Evolutionary conservation across 108 stramenopile genomes (phyloP), one percentile per base, ranked within the genome.

Genomic region (Parmales sp.): DNA sequence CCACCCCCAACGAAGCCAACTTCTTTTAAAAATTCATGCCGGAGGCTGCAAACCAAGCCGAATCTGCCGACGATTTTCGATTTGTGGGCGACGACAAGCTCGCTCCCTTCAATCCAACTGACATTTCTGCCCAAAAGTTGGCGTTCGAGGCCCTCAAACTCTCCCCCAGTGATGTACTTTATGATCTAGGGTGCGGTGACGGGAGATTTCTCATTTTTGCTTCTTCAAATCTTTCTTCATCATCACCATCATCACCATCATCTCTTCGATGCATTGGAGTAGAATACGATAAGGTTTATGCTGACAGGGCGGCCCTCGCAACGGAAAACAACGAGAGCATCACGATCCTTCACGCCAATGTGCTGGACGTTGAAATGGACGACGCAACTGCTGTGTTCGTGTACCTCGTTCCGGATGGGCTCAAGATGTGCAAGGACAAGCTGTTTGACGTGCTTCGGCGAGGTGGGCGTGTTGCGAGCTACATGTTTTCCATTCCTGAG

Each of bases 181-280:
- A 88, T 65, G 92, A 93, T 70, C 45, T 93, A 64, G 92, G 92
- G 18, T 90, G 90, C 66, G 89, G 92, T 20, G 92, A 93, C 75
- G 90, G 84, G 1, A 70, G 90, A 1, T 66, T 93, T 38, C 48
- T 93, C 39, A 28, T 87, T 11, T 39, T 43, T n/a, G 88, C 88
- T 0, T 48, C 23, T 48, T 13, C 23, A 23, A 48, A 23, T 23
- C 22, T 48, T n/a, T n/a, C n/a, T n/a, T n/a, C n/a, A n/a, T n/a
- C n/a, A n/a, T n/a, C n/a, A n/a, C n/a, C n/a, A n/a, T n/a, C n/a
- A n/a, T n/a, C n/a, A n/a, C n/a, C n/a, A n/a, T n/a, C n/a, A n/a
- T n/a, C n/a, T n/a, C n/a, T n/a, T n/a, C n/a, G n/a, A n/a, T n/a
- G n/a, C n/a, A n/a, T n/a, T n/a, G n/a, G n/a, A n/a, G n/a, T n/a